Base-by-base conservation (phyloP, 495 filamentous ascomycete genomes). In the Thozetella sp. region DNA sequence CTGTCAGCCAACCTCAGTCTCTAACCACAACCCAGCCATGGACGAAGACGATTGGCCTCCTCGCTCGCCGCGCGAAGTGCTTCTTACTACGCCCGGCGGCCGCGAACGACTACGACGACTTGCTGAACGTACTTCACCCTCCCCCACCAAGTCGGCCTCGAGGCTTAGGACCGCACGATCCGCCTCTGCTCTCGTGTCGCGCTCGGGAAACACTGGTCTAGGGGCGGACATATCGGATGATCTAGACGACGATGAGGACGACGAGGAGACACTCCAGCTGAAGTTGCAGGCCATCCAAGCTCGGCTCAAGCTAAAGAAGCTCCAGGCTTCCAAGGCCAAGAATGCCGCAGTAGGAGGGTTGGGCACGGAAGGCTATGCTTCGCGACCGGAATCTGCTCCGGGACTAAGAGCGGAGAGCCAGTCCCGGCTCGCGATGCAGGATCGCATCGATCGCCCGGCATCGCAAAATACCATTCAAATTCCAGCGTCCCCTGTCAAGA, bases 191-290 rank as follows among this genome's bases (percentile, higher is more conserved):
- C 62, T 67, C 40, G 63, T 43, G 53, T 60, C 55, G 59, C 43
- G 43, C 3, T 48, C 43, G 43, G 43, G 43, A 19, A 48, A 48
- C 20, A 3, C n/a, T 61, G 60, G 52, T 45, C 59, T 51, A 45
- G 51, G 2, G 54, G 54, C 13, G 61, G 57, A 17, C 60, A 72
- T 26, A 72, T 78, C 20, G 76, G 63, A 77, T 51, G 78, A 74
- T 43, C 63, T 79, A 15, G 80, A 83, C 1, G 85, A 88, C 1
- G 88, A 86, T 6, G 90, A 92, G 0, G 93, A 98, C 25, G 95
- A 99, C 65, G 95, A 97, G 67, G 93, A 97, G 72, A 93, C 86
- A 1, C 71, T 97, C 26, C 80, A 93, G 60, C 78, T 99, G 61
- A 85, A 94, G 66, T 76, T 99, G 22, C 85, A 90, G 53, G 91